Base-by-base conservation (phyloP, 768 basidiomycete species). In the Termitomyces sp. region DNA sequence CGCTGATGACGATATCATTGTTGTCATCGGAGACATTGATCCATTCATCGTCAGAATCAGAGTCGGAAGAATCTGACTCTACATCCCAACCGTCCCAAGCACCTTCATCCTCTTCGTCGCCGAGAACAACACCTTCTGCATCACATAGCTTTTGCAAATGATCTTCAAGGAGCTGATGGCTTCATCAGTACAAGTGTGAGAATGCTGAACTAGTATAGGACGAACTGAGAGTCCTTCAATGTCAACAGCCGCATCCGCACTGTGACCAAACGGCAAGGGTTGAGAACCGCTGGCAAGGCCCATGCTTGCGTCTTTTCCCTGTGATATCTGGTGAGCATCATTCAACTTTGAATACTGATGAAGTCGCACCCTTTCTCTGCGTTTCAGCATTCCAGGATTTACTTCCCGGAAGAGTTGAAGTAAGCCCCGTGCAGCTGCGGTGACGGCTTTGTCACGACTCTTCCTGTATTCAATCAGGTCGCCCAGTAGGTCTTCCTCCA, bases 391-490 rank as follows among this genome's bases (percentile, higher is more conserved):
- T 7, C 84, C 86, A 1, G 97, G 97, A 69, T 98, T 97, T 57
- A 96, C 90, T 65, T 98, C 95, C n/a, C 97, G 80, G 75, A 91
- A 99, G 16, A 98, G 75, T 68, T 90, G 91, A 51, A 98, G 72
- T 46, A 99, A 68, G 14, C 94, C 91, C 27, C 97, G 79, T 3
- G 92, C 87, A 44, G 91, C 94, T n/a, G 91, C 84, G 7, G 89
- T 87, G 42, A 97, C 94, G 1, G 89, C 82, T 75, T 98, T 98
- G 72, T 98, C 97, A 64, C 87, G 84, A 65, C 93, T 95, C 76
- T 97, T 98, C 68, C 87, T 80, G 70, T 99, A 99, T 72, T 94
- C 95, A 51, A 98, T 83, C 60, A 99, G 71, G 73, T 99, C 97
- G 3, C 89, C 86, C 5, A 99, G 76, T 25, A 98, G 71, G 65